Evolutionary conservation across 2,329 filamentous ascomycete genomes (phyloP), one percentile per base, ranked within the genome.

Genomic region (Didymella keratinophila): DNA sequence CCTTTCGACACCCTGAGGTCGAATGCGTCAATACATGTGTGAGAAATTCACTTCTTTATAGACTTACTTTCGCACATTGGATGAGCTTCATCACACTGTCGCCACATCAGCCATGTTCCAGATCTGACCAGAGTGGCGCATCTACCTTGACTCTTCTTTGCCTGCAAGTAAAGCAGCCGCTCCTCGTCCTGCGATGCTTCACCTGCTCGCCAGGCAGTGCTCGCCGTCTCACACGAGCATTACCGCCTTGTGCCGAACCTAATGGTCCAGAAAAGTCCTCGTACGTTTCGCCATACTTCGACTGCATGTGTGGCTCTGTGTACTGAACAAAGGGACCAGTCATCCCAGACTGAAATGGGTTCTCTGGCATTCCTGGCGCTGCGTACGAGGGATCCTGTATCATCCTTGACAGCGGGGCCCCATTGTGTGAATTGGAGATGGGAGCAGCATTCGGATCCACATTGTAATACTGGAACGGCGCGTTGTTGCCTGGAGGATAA

Each of bases 111-210:
- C 51, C 36, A 52, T 41, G 37, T 36, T 49, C 43, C 41, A 20
- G 36, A 37, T 25, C 21, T 34, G 16, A 46, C 50, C 16, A 21
- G 37, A 43, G 23, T 52, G 55, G 48, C 41, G 30, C 52, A 62
- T 28, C 63, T 72, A 86, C 84, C 82, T 89, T 98, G 50, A 98
- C 93, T 76, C 95, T 87, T 66, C 95, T 86, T 69, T 89, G 89
- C 58, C 95, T 86, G 78, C 95, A 99, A 45, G 93, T 98, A 73
- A 86, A 97, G 79, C 95, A 99, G 27, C 95, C 95, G 63, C 93
- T 97, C 68, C 95, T 86, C 42, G 95, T 98, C 67, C 95, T 87
- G 61, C 93, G 89, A 76, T 98, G 94, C 78, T 98, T 98, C 66
- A 96, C 90, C 71, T 90, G 89, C 61, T 96, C 91, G 11, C 73